Base-by-base conservation (phyloP, 1,284 basidiomycete genomes). In the Trichosporon sp. region DNA sequence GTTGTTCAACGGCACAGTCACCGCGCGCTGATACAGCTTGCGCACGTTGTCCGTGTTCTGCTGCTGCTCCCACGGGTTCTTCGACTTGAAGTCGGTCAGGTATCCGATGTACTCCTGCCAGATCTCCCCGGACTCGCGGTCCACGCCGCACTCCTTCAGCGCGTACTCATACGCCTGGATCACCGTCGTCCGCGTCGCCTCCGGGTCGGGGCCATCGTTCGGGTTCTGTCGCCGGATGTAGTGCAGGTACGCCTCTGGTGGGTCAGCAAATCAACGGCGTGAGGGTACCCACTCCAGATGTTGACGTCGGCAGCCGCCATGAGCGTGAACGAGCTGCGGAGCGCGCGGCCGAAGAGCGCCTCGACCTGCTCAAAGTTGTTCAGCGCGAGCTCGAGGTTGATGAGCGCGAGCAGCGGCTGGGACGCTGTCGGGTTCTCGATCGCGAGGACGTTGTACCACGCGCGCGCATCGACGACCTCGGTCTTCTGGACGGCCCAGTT, bases 91-190 rank as follows among this genome's bases (percentile, higher is more conserved):
- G 34, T 89, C 88, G 76, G 89, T 91, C 69, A 98, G 83, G 79
- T 97, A 95, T 69, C 90, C 87, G 76, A 98, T 92, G 73, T 88
- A 89, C 75, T 88, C 88, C 64, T 81, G 81, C 88, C 88, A 89
- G 62, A 88, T 85, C 64, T 84, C 83, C 3, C 87, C 87, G 51
- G 85, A 84, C 64, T 86, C 85, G 31, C 85, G 83, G 76, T 88
- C 87, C 58, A 91, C 90, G 15, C 95, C 95, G 63, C 98, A 90
- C 76, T 94, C 92, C 71, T 89, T 90, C 66, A 98, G 85, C 0
- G 94, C 95, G 78, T 94, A 98, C 77, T 99, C 95, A 82, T 95
- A 99, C 6, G 95, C 93, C 74, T 92, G 91, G 51, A 90, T 89
- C 68, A 99, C 89, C 15, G 88, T 88, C 62, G 91, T 88, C 76